Conservation (phyloP, 169 alveolate genomes). For the Plasmodium inui region DNA sequence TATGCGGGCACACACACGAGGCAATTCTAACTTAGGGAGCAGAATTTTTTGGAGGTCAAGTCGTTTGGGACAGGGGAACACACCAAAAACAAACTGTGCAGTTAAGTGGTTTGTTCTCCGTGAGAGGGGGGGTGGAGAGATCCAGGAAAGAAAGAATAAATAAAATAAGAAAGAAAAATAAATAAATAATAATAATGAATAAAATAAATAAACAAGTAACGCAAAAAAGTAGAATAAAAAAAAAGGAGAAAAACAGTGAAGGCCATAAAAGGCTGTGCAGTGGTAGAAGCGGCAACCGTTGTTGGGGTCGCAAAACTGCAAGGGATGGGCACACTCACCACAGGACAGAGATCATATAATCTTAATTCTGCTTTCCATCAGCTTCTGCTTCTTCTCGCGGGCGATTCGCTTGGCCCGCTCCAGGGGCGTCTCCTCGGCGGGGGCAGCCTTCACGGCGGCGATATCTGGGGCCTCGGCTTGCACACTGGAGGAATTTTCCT, state of each 20-base stretch:
- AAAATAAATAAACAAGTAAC: background rate
- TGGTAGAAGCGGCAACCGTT: background rate
- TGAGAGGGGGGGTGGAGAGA: background rate
- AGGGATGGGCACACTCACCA: background rate
- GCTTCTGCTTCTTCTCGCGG: conserved; percentile 39
- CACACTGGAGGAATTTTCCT: background rate
- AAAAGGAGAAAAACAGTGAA: background rate
- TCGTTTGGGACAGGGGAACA: background rate
- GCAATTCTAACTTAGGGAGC: background rate
- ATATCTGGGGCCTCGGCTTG: background rate
- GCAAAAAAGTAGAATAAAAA: background rate
- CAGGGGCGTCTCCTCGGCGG: conserved; percentile 53
- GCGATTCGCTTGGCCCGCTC: conserved; percentile 65
- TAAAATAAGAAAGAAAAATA: background rate
- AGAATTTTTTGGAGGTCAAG: background rate
- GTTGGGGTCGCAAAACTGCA: background rate
- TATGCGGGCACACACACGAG: background rate
- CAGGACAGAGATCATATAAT: background rate
- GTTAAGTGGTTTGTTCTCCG: background rate
- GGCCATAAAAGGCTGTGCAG: background rate
- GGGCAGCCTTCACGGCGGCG: background rate
- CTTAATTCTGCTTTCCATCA: conserved; percentile 33
- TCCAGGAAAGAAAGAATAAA: background rate
- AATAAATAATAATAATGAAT: background rate
- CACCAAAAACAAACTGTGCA: background rate